Conservation (phyloP, 805 yeast species). For the Wickerhamiella shivajii region DNA sequence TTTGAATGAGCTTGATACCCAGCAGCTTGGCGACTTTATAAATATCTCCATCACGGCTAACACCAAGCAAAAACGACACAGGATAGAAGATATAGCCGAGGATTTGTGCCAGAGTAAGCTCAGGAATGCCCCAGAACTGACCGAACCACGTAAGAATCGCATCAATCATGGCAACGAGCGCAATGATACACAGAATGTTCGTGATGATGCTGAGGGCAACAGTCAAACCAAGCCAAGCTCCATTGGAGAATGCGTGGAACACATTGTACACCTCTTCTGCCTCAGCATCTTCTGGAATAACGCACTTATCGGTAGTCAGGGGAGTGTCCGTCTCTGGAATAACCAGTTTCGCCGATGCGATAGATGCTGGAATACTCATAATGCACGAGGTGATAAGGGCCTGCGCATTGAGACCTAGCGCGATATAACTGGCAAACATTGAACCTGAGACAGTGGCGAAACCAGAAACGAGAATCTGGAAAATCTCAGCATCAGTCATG, state of each 20-base stretch:
- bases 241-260: conserved; percentile 43
- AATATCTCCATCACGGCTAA: conserved; percentile 36
- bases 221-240: conserved; percentile 42
- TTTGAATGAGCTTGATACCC: conserved; percentile 44
- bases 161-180: conserved; percentile 40
- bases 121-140: conserved; percentile 42
- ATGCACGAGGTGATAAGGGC: conserved; percentile 53
- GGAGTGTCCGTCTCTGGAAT: conserved; percentile 45
- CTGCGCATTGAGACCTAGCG: conserved; percentile 46
- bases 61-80: conserved; percentile 43
- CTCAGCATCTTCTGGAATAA: conserved; percentile 34
- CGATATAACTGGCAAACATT: conserved; percentile 46
- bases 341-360: conserved; percentile 46
- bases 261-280: conserved; percentile 34
- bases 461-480: conserved; percentile 48
- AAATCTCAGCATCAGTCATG: conserved; percentile 46
- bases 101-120: conserved; percentile 40
- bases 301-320: conserved; percentile 34
- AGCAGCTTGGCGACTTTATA: conserved; percentile 37
- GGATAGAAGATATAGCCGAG: conserved; percentile 46
- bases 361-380: conserved; percentile 52
- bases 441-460: conserved; percentile 53
- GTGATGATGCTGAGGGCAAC: conserved; percentile 44
- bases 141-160: conserved; percentile 48
- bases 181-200: conserved; percentile 48